These are phyloP conservation scores for Abrus precatorius DNA, from an alignment of 306 rosid species.

Conservation along the genomic window DNA sequence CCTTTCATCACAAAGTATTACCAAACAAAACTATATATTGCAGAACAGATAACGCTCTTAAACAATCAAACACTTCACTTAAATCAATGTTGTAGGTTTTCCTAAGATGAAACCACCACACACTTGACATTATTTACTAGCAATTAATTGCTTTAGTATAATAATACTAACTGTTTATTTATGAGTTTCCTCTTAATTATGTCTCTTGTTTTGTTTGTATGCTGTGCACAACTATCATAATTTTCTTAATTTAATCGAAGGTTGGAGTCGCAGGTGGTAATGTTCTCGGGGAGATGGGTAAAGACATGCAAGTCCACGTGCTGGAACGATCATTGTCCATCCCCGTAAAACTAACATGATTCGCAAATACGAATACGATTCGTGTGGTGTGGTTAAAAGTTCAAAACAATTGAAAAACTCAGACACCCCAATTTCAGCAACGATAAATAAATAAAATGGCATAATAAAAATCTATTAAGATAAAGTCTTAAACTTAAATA, in stretches of 20 bases:
- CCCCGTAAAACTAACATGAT: conserved; percentile 50
- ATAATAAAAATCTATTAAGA: not conserved
- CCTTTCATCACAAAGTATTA: conserved; percentile 57
- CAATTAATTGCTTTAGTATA: not conserved
- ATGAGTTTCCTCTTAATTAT: conserved; percentile 24
- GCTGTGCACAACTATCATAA: conserved; percentile 28
- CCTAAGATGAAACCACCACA: conserved; percentile 21
- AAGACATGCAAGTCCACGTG: conserved; percentile 65
- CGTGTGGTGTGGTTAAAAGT: no score
- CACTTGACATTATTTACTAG: not conserved
- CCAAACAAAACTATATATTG: conserved; percentile 42
- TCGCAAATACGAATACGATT: not conserved
- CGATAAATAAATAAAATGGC: not conserved
- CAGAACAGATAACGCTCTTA: not conserved
- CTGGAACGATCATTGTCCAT: conserved; percentile 56
- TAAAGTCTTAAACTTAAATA: no score
- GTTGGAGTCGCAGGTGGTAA: conserved; percentile 58
- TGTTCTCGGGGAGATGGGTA: conserved; percentile 54
- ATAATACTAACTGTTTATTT: conserved; percentile 6
- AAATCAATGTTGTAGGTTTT: conserved; percentile 16
- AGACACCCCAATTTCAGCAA: conserved; percentile 38
- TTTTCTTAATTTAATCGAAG: conserved; percentile 48
- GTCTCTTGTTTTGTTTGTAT: conserved; percentile 28
- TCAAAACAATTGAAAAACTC: conserved; percentile 2
- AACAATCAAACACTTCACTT: conserved; percentile 14